These are phyloP conservation scores for Myriosclerotinia duriaeana DNA, from an alignment of 2,329 filamentous ascomycete genomes.

Conservation along the genomic window DNA sequence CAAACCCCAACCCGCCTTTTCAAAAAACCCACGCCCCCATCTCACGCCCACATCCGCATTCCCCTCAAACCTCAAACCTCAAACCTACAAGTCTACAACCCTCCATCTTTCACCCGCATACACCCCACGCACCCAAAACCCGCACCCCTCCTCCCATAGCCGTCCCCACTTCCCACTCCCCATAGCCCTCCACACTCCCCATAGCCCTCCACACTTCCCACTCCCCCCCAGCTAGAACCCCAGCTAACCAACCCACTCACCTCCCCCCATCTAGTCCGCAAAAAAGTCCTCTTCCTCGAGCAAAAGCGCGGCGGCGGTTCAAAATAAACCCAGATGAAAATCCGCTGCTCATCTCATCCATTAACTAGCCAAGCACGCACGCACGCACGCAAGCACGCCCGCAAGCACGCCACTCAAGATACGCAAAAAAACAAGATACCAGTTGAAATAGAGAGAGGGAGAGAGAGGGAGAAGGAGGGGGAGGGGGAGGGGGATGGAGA, in stretches of 20 bases:
- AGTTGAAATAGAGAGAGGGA: too few species aligned
- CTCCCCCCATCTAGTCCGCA: constrained; percentile 63
- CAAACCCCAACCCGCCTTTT: neutral
- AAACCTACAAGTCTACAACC: neutral
- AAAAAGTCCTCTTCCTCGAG: constrained; percentile 94
- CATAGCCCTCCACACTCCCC: too few species aligned
- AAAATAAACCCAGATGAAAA: too few species aligned
- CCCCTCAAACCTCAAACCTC: too few species aligned
- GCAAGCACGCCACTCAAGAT: neutral
- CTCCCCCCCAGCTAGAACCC: too few species aligned
- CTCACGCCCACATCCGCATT: neutral
- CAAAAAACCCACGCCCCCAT: neutral
- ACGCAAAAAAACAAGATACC: neutral
- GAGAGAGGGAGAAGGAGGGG: neutral
- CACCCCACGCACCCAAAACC: neutral
- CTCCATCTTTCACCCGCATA: neutral
- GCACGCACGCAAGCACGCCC: neutral
- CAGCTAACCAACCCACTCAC: constrained; percentile 18
- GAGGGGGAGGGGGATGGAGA: too few species aligned
- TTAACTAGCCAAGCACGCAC: neutral
- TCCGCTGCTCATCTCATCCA: too few species aligned
- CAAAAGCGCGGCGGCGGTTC: constrained; percentile 75
- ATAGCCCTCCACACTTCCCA: too few species aligned
- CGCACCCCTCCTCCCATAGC: too few species aligned
- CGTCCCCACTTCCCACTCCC: too few species aligned